Conservation (phyloP, 805 yeast species). For the Wickerhamomyces sydowiorum region DNA sequence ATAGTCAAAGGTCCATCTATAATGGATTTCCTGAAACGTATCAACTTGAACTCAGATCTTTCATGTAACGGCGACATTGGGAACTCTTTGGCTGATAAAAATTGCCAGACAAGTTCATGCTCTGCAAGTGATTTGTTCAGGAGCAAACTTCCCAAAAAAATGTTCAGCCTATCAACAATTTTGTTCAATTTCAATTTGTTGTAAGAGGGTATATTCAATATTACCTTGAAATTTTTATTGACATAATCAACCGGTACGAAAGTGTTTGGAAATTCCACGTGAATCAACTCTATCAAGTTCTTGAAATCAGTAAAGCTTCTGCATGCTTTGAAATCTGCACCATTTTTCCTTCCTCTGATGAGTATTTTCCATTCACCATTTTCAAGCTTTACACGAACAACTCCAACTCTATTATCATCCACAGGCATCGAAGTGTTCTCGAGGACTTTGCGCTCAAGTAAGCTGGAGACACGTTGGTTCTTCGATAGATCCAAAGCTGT, state of each 20-base stretch:
- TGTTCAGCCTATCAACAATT: slow-evolving; percentile 41
- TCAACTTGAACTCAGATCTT: slow-evolving; percentile 21
- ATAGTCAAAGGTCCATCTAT: slow-evolving; percentile 5
- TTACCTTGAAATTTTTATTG: slow-evolving; percentile 13
- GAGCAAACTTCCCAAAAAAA: slow-evolving; percentile 38
- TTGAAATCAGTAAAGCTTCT: slow-evolving; percentile 28
- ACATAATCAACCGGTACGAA: slow-evolving; percentile 25
- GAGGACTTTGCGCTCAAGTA: slow-evolving; percentile 26
- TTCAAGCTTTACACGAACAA: slow-evolving; percentile 31
- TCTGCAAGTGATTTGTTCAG: slow-evolving; percentile 30
- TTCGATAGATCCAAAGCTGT: slow-evolving; percentile 43
- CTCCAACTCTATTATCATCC: slow-evolving; percentile 23
- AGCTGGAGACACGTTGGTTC: slow-evolving; percentile 27
- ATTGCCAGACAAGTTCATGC: slow-evolving; percentile 38
- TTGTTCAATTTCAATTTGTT: slow-evolving; percentile 44
- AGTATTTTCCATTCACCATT: slow-evolving; percentile 22
- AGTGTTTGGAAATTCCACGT: slow-evolving; percentile 29
- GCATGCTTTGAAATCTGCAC: slow-evolving; percentile 9
- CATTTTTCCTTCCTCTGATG: slow-evolving; percentile 17
- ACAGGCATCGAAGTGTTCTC: slow-evolving; percentile 13
- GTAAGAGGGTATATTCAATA: slow-evolving; percentile 20
- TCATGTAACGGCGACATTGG: slow-evolving; percentile 32
- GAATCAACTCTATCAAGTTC: slow-evolving; percentile 28
- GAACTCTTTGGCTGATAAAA: slow-evolving; percentile 27
- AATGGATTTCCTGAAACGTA: slow-evolving; percentile 23